Base-by-base conservation (phyloP, 2,329 filamentous ascomycete genomes). In the Stachybotrys elegans region DNA sequence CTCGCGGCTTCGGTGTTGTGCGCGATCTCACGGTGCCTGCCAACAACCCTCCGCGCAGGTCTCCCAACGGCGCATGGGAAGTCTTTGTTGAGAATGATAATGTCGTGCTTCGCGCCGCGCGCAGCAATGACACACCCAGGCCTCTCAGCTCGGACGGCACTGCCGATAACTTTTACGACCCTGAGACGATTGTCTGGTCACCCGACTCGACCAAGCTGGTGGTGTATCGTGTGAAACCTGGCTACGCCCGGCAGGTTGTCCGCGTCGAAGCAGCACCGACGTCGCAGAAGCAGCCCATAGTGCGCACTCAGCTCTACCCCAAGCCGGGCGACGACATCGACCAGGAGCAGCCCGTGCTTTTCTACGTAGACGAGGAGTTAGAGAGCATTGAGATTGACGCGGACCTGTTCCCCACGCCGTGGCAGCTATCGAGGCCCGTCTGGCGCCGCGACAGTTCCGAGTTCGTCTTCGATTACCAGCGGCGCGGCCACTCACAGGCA, bases 401-500 rank as follows among this genome's bases (percentile, higher is more conserved):
- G 16, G 35, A 38, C 19, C 42, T 44, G 35, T 44, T 44, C 17
- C 42, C 42, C 25, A 44, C 42, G 32, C 42, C 42, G 16, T 44
- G 42, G 42, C 42, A 44, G 35, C 42, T 44, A n/a, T 44, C 42
- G 20, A 39, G 35, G 21, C 35, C 42, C 22, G 22, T 44, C 21
- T 44, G 42, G 42, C 42, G 42, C 34, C 34, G 25, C 11, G 42
- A 44, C 35, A 40, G 42, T 32, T 44, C 42, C 21, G 42, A 44
- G 42, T 44, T 44, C 35, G 42, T 44, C 34, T 44, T 44, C 17
- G 42, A 44, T 27, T 44, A 44, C 42, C 42, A 44, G 42, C 34
- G 42, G 20, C 42, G 42, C 22, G 42, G 42, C 16, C 42, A 44
- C 21, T 44, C 42, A 17, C 36, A 39, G 20, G 36, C 36, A 21